Conservation (phyloP, 192 early-diverging fungal genomes). For the Ambispora gerdemannii region DNA sequence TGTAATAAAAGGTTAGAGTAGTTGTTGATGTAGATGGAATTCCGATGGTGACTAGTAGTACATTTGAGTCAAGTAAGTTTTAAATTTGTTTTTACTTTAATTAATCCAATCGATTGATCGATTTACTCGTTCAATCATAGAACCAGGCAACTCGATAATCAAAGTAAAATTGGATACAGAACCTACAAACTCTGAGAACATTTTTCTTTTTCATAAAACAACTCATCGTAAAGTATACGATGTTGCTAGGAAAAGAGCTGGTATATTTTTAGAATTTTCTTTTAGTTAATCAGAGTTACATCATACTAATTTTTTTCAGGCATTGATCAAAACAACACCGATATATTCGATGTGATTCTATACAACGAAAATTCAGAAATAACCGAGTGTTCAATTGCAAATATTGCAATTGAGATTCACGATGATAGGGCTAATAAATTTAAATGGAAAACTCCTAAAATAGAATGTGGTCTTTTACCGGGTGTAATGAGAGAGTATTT, state of each 20-base stretch:
- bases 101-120: background rate
- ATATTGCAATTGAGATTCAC: conserved; percentile 46
- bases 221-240: conserved; percentile 50
- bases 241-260: conserved; percentile 39
- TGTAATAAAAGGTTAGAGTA: conserved; percentile 16
- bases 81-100: background rate
- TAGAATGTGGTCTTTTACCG: conserved; percentile 39
- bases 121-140: background rate
- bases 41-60: background rate
- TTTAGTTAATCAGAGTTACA: background rate
- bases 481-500: conserved; percentile 47
- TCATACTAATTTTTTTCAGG: conserved; percentile 23
- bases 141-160: background rate
- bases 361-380: conserved; percentile 49
- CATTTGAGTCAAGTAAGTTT: background rate
- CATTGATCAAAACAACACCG: conserved; percentile 18
- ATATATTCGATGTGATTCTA: conserved; percentile 51
- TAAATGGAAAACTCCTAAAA: conserved; percentile 50
- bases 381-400: conserved; percentile 55
- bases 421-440: conserved; percentile 19
- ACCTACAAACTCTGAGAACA: conserved; percentile 31
- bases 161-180: conserved; percentile 43
- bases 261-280: conserved; percentile 13
- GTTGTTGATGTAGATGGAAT: conserved; percentile 1
- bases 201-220: conserved; percentile 53